Base-by-base conservation (phyloP, 495 filamentous ascomycete species). In the Neurospora tetrasperma region DNA sequence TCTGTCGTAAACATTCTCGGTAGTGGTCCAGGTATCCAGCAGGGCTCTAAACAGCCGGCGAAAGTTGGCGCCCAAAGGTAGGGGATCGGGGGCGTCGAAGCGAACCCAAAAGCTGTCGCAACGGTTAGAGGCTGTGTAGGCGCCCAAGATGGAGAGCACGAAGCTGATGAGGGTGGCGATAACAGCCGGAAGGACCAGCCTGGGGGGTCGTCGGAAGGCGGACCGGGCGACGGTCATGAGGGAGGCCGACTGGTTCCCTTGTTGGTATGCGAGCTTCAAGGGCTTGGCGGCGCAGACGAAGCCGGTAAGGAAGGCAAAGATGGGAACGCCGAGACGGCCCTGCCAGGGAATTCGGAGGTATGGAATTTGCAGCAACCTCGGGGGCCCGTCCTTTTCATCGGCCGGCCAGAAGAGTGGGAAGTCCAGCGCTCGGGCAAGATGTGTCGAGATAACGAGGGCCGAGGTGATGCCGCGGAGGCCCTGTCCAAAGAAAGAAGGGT, bases 201-300 rank as follows among this genome's bases (percentile, higher is more conserved):
- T 85, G 7, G 88, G 88, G 4, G 88, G 86, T 31, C 89, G 86
- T 66, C 89, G 86, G 79, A 90, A 90, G 35, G 89, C 87, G 74
- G 86, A 88, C 71, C 88, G 88, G 35, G 87, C 87, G 68, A 91
- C 78, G 42, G 85, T 83, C 11, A 80, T 84, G 62, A 90, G 85
- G 6, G 88, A 83, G 6, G 80, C 86, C 18, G 87, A 76, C 11
- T 72, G 74, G 43, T 89, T 85, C 27, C 86, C 85, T n/a, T 85
- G 84, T 5, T 86, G 85, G 38, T 85, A 83, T 73, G 87, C 80
- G 12, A 80, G 87, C 73, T 89, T 89, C 11, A 91, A 78, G 0
- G 89, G 89, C 77, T 90, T 90, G 72, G 90, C 79, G 9, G 89
- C 88, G 78, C 88, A 90, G 23, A 91, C 89, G 76, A 90, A 91